Conservation (phyloP, 305 asterid genomes). For the Fraxinus baroniana region DNA sequence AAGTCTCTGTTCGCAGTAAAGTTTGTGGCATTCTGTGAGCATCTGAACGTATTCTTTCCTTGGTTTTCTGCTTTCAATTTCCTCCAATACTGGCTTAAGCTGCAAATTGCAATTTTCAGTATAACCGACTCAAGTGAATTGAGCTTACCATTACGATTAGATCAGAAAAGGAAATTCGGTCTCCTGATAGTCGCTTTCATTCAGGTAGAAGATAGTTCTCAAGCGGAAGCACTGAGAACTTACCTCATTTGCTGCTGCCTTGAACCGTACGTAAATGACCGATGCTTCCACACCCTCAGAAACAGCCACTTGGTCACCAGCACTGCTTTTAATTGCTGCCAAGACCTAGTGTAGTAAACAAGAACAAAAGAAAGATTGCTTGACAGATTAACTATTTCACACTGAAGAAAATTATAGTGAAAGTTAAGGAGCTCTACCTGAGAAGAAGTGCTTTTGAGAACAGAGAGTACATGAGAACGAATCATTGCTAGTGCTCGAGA, state of each 20-base stretch:
- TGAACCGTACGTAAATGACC: constrained; percentile 84
- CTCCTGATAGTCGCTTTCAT: constrained; percentile 10
- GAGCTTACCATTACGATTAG: constrained; percentile 9
- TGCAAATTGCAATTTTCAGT: constrained; percentile 40
- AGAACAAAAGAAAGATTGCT: constrained; percentile 5
- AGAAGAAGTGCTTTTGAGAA: constrained; percentile 81
- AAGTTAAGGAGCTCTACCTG: constrained; percentile 57
- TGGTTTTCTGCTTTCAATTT: constrained; percentile 87
- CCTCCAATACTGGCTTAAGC: constrained; percentile 95
- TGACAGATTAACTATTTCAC: constrained; percentile 20
- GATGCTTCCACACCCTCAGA: constrained; percentile 98
- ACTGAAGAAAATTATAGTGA: constrained; percentile 17
- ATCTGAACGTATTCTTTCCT: constrained; percentile 92
- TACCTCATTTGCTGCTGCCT: constrained; percentile 99
- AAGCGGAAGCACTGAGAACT: constrained; percentile 16
- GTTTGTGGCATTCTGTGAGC: constrained; percentile 92
- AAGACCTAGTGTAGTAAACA: constrained; percentile 54
- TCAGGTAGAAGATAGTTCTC: constrained; percentile 12
- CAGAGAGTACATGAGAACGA: constrained; percentile 83
- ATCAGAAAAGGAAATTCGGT: background rate
- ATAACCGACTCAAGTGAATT: constrained; percentile 13
- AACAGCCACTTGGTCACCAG: constrained; percentile 66
- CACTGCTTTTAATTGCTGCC: constrained; percentile 74
- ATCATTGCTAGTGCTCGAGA: constrained; percentile 98
- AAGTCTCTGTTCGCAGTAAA: constrained; percentile 96